Base-by-base conservation (phyloP, 352 stramenopile species). In the Paralagenidium karlingii region DNA sequence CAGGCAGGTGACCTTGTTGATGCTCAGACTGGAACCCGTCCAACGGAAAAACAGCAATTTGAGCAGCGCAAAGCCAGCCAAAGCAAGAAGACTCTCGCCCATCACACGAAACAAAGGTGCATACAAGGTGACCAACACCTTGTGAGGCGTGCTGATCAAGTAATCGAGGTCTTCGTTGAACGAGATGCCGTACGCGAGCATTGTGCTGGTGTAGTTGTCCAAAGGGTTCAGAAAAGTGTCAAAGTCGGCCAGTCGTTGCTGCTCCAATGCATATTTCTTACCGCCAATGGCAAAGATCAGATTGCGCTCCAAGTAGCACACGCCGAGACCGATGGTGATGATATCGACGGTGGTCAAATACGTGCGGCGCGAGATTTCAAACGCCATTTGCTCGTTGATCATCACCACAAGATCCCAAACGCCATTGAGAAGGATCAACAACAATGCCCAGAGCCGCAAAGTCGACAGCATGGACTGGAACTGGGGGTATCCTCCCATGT, bases 161-260 rank as follows among this genome's bases (percentile, higher is more conserved):
- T 61, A 56, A 15, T 76, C 58, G 19, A 75, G 53, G 12, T 73
- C 65, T 32, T 71, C 57, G 40, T 60, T 69, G 45, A 68, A 77
- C n/a, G 49, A 40, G 38, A 79, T 75, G 15, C 52, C 43, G 15
- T 63, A 54, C 8, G 51, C 60, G n/a, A n/a, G n/a, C n/a, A n/a
- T n/a, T n/a, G 54, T 59, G 1, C 51, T 29, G 22, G 70, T 75
- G 34, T 46, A 60, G 34, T 60, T 51, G 16, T 51, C 43, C 34
- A 58, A 37, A 5, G 36, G 40, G 16, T 45, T 43, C 30, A 38
- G 24, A 25, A 60, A 74, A 8, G 51, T 51, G 22, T n/a, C 34
- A 5, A 31, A 20, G 24, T 68, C 57, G 18, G 58, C 40, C 11
- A 53, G 24, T n/a, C 50, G 50, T 33, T 58, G 50, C 1, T 28